Evolutionary conservation across 768 basidiomycete genomes (phyloP), one percentile per base, ranked within the genome.

Genomic region (Boletus sensibilis): DNA sequence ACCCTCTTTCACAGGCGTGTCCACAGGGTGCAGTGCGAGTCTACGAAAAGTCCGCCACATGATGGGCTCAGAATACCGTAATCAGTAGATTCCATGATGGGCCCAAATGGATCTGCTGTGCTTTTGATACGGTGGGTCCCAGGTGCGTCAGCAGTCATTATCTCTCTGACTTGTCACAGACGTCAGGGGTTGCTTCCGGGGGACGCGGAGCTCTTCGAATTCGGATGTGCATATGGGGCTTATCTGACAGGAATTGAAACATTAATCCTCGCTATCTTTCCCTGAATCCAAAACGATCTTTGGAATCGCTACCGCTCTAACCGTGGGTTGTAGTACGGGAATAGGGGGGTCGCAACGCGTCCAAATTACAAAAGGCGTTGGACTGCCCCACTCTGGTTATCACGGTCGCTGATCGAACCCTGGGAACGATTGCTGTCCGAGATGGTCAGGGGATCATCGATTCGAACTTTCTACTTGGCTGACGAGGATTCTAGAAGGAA

Each of bases 161-260:
- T 33, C 31, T 33, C 43, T 41, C 37, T n/a, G 45, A 5, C 38
- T 27, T 16, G 35, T 31, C 14, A 18, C 31, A 34, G 29, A 23
- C 33, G 6, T 20, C 10, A 16, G 9, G 33, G 31, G 25, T 35
- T n/a, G 18, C 27, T 34, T 58, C 61, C 54, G 56, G 20, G 42
- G 23, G 27, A 42, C 23, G 38, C 61, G 49, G 64, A n/a, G 4
- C 37, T 40, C 18, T 10, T 23, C 40, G 10, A 25, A 40, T 49
- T 27, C 20, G 37, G 18, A 10, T n/a, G 35, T 27, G 49, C 18
- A 31, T n/a, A n/a, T n/a, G n/a, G 39, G 46, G 55, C 55, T 58
- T 65, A 52, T 57, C 55, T 56, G 41, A 23, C 48, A 44, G 13
- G 31, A 25, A 18, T 25, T 41, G 58, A 60, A 60, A 60, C 52